Evolutionary conservation across 306 rosid species (phyloP).

Genomic region (Lathyrus sativus): DNA sequence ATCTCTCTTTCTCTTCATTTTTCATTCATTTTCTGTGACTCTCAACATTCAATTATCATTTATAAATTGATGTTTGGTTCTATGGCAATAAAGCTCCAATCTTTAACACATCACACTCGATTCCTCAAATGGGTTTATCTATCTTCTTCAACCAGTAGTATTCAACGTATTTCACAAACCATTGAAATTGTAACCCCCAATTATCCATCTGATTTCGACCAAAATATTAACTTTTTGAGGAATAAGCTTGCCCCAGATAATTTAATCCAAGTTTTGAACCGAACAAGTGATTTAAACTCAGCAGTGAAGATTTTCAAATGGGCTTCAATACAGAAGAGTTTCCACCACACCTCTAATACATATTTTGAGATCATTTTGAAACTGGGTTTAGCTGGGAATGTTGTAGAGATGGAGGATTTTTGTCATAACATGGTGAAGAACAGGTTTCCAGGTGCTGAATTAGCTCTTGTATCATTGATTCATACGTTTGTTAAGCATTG

Average conservation of each 20-base stretch:
- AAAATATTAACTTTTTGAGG: conserved; percentile 53
- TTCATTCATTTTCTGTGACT: conserved; percentile 15
- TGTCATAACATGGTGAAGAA: conserved; percentile 64
- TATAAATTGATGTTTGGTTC: conserved; percentile 36
- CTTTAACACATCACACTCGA: conserved; percentile 53
- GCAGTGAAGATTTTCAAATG: conserved; percentile 76
- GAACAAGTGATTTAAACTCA: conserved; percentile 58
- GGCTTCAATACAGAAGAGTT: conserved; percentile 71
- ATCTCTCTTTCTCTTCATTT: conserved; percentile 7
- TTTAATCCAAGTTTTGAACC: conserved; percentile 59
- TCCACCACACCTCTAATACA: conserved; percentile 58
- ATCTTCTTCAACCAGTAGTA: conserved; percentile 62
- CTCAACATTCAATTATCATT: conserved; percentile 5
- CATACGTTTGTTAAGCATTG: conserved; percentile 48
- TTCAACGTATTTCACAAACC: conserved; percentile 52
- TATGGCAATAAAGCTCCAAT: conserved; percentile 67
- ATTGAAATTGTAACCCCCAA: conserved; percentile 33
- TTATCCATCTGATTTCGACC: conserved; percentile 49
- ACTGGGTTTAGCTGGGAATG: conserved; percentile 73
- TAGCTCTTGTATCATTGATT: conserved; percentile 58
- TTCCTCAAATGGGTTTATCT: conserved; percentile 54
- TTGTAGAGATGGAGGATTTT: conserved; percentile 61
- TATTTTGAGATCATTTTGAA: conserved; percentile 61
- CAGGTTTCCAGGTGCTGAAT: conserved; percentile 59
- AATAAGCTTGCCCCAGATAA: conserved; percentile 61